Base-by-base conservation (phyloP, 164 flowering plant species). In the Saururus chinensis region DNA sequence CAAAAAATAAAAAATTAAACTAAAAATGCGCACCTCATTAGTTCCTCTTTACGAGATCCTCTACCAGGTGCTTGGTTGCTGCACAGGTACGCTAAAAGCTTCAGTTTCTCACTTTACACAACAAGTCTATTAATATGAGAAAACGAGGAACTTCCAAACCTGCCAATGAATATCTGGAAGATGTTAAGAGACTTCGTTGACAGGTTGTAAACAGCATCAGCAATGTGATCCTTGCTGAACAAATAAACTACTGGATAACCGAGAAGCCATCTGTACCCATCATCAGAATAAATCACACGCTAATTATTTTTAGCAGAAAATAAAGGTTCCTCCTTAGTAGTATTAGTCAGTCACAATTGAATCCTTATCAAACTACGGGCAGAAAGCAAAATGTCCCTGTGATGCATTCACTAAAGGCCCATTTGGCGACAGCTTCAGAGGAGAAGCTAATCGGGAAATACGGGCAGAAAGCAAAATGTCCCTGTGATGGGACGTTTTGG, bases 231-330 rank as follows among this genome's bases (percentile, higher is more conserved):
- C 74, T 73, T 87, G 57, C 83, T 71, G 51, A 89, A 89, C 72
- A 88, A 70, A 73, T 92, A 89, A 21, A 86, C 85, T 4, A 87
- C 76, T 17, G 96, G 96, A 71, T 92, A 89, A 49, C 92, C 93
- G 69, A 92, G 98, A 68, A 92, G 89, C 98, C 98, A 92, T 65
- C 96, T 88, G 83, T 41, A 73, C 2, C 4, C 25, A 55, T 23
- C 25, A 30, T 23, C 58, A 55, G 1, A 17, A 23, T 12, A 22
- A 9, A 23, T 1, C 7, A 12, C 11, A 45, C 17, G 11, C 17
- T 45, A 7, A 45, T 7, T 13, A 12, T 45, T 45, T 45, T 45
- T 45, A 45, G 17, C 49, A 45, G 1, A 45, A 45, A 45, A 12
- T 12, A 17, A 45, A 12, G 17, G 2, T 45, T 45, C 14, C 7